Base-by-base conservation (phyloP, 1,284 basidiomycete species). In the Heterobasidion occidentale region DNA sequence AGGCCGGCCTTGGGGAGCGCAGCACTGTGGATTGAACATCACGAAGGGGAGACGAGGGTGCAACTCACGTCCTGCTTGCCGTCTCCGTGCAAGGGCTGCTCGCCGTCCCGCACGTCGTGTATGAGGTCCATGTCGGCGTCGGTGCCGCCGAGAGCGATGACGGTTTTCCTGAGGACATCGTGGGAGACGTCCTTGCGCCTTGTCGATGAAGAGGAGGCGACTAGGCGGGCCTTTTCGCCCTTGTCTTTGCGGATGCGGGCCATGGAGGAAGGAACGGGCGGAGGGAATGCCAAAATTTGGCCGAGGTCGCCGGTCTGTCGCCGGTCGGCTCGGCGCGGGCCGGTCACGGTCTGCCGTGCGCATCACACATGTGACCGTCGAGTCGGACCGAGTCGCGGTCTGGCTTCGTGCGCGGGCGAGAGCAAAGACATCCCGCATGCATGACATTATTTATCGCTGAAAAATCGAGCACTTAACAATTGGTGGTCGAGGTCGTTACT, bases 111-210 rank as follows among this genome's bases (percentile, higher is more conserved):
- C 6, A 77, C 66, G 17, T 70, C 77, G 14, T 71, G 68, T 17
- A 82, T 64, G 50, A 81, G 62, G n/a, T 75, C 70, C 34, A 76
- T 65, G 63, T 83, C 80, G 27, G 71, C 70, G 19, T 78, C 75
- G 60, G 78, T 76, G 7, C 80, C 80, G 27, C 80, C 80, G 2
- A 81, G 68, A 14, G 77, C 77, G 36, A 71, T 65, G 20, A 81
- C 69, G 19, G 65, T 64, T 19, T 62, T 56, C 53, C 60, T 51
- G 20, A 58, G 48, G 14, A 14, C 36, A 34, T 44, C 53, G 20
- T 7, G n/a, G 20, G 15, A 2, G 20, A 11, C 20, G 50, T 34
- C 4, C 15, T 15, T 51, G 9, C 11, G 50, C 36, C 3, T 35
- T 36, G 50, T 11, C 27, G 15, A n/a, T 6, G 20, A 11, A n/a